Evolutionary conservation across 306 rosid species (phyloP), one percentile per base, ranked within the genome.

Genomic region (Trifolium subterraneum): DNA sequence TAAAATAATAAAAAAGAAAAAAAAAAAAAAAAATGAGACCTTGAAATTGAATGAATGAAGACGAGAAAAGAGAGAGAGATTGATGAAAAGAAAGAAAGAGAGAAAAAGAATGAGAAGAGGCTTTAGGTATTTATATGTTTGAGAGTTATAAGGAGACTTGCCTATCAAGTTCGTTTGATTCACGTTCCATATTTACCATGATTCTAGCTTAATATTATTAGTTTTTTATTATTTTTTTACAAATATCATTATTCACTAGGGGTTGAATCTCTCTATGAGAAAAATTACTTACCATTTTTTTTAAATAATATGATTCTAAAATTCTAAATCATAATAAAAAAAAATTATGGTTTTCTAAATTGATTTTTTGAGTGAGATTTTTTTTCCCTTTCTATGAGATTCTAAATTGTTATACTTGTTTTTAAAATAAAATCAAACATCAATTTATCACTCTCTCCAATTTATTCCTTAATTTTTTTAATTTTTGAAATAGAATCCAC

Each of bases 71-170:
- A 12, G 56, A n/a, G 22, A 41, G 10, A 33, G 36, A 12, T 47
- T 4, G 20, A 38, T 3, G 66, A 52, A 16, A 9, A 22, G 29
- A 11, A 55, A 55, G 72, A 59, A 38, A 59, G 52, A 47, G 56
- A 82, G 78, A 74, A 59, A 8, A 23, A 70, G 50, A 8, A 56
- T 9, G 64, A 1, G 2, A 18, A 0, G 61, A 48, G 79, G 79
- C 69, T 71, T 71, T 72, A 23, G 79, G 59, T 79, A 75, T 79
- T 75, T 83, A 83, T 75, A 83, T 75, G 84, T 74, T 83, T 50
- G 73, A 75, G 72, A 68, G 10, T 59, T 62, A 72, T 62, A 54
- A 47, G 72, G 9, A 66, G 71, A 39, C 78, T 74, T 79, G 81
- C 78, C 72, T 58, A 58, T 72, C 75, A 67, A 70, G 72, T 42